These are phyloP conservation scores for Tetraselmis striata DNA, from an alignment of 139 green algal genomes.

Conservation along the genomic window DNA sequence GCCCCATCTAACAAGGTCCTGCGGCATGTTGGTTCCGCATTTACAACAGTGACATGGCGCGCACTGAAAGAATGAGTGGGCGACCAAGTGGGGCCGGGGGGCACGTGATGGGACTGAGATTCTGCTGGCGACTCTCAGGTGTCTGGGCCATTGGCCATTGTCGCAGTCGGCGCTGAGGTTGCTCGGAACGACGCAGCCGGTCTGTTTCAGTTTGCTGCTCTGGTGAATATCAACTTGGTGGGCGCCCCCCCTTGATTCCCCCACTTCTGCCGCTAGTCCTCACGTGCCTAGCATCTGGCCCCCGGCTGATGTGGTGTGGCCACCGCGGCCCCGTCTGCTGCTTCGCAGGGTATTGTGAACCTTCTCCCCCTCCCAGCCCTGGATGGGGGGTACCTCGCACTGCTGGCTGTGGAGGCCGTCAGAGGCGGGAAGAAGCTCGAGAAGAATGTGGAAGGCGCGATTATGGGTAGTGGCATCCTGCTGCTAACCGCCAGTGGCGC, in stretches of 20 bases:
- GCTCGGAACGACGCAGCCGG: slow-evolving; percentile 55
- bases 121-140: too few relatives aligned
- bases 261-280: too few relatives aligned
- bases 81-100: too few relatives aligned
- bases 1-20: too few relatives aligned
- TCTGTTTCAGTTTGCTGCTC: slow-evolving; percentile 88
- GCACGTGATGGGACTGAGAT: too few relatives aligned
- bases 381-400: slow-evolving; percentile 88
- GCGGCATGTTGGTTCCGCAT: too few relatives aligned
- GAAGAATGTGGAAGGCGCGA: slow-evolving; percentile 68
- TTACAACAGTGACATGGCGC: too few relatives aligned
- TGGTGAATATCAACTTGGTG: slow-evolving; percentile 98
- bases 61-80: too few relatives aligned
- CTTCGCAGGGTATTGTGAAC: slow-evolving; percentile 71
- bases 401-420: slow-evolving; percentile 78
- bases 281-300: too few relatives aligned
- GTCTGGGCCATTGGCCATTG: slow-evolving; percentile 88
- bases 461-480: slow-evolving; percentile 83
- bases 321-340: too few relatives aligned
- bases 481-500: slow-evolving; percentile 75
- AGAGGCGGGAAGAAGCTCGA: slow-evolving; percentile 82
- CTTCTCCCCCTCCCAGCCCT: slow-evolving; percentile 89
- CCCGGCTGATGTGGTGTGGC: too few relatives aligned
- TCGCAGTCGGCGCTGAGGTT: slow-evolving; percentile 84
- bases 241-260: too few relatives aligned